Conservation (phyloP, 2,329 filamentous ascomycete species). For the Penicillium hordei region DNA sequence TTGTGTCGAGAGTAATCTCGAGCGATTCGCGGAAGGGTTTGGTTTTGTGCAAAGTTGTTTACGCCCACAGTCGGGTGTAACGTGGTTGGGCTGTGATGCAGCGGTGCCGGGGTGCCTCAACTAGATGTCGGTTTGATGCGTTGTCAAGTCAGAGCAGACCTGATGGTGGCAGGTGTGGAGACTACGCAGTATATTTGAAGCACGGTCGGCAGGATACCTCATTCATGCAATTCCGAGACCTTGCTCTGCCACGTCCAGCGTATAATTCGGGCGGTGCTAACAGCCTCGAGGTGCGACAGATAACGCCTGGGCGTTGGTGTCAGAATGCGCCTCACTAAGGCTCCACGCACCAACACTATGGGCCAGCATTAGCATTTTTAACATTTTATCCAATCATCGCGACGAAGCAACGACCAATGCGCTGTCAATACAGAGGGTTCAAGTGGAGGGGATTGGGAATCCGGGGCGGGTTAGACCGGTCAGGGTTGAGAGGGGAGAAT, state of each 20-base stretch:
- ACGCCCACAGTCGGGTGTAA: slow-evolving; percentile 36
- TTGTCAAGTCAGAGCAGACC: slow-evolving; percentile 39
- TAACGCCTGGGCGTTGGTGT: slow-evolving; percentile 23
- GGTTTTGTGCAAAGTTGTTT: slow-evolving; percentile 35
- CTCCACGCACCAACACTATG: slow-evolving; percentile 25
- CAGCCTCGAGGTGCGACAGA: slow-evolving; percentile 16
- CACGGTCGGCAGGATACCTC: slow-evolving; percentile 27
- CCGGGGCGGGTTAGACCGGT: slow-evolving; percentile 31
- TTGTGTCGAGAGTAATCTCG: slow-evolving; percentile 26
- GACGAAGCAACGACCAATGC: slow-evolving; percentile 24
- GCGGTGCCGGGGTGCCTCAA: slow-evolving; percentile 37
- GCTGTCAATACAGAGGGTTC: slow-evolving; percentile 27
- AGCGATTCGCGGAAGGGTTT: slow-evolving; percentile 29
- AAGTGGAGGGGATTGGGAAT: slow-evolving; percentile 20
- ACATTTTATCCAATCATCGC: slow-evolving; percentile 17
- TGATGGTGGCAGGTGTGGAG: slow-evolving; percentile 30
- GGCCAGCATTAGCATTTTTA: slow-evolving; percentile 25
- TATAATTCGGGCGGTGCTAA: slow-evolving; percentile 33
- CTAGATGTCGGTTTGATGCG: slow-evolving; percentile 40
- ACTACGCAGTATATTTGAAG: slow-evolving; percentile 28
- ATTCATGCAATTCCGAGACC: slow-evolving; percentile 15
- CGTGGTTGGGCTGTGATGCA: slow-evolving; percentile 50
- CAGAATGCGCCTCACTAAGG: slow-evolving; percentile 26
- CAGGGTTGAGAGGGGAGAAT: slow-evolving; percentile 29
- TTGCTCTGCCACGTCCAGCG: slow-evolving; percentile 27